phyloP scores from a whole-genome alignment of 2,329 filamentous ascomycete genomes.

The Harringtonia lauricola region DNA sequence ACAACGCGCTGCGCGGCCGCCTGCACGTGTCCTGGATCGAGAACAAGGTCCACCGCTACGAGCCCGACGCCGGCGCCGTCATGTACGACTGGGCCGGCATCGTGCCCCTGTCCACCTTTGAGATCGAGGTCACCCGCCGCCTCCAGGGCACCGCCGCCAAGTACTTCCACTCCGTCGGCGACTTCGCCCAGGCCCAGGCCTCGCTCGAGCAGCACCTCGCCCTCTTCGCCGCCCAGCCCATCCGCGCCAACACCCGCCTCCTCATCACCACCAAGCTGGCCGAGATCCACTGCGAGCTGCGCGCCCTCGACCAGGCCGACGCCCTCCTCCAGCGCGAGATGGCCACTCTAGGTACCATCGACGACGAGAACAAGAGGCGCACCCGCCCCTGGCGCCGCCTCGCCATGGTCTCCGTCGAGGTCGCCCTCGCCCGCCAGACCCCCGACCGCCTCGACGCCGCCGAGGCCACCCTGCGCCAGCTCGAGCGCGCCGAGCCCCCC shows the following conservation, averaged over 20 bases:
- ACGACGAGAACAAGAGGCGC: slow-evolving; percentile 1
- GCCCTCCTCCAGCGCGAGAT: slow-evolving; percentile 16
- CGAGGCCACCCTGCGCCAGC: slow-evolving; percentile 6
- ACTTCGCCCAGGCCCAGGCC: slow-evolving; percentile 17
- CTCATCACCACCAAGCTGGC: slow-evolving; percentile 18
- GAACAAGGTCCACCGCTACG: slow-evolving; percentile 22
- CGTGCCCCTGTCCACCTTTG: slow-evolving; percentile 18
- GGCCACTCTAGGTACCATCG: slow-evolving; percentile 6
- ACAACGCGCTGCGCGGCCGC: slow-evolving; percentile 20
- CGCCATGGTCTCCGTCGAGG: slow-evolving; percentile 16
- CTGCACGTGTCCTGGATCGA: slow-evolving; percentile 23
- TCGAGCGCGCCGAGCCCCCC: slow-evolving; percentile 11
- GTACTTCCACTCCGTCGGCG: slow-evolving; percentile 22
- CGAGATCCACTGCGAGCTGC: slow-evolving; percentile 19
- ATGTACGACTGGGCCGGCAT: slow-evolving; percentile 21
- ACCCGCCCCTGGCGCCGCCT: slow-evolving; percentile 16
- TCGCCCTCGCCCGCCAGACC: slow-evolving; percentile 9
- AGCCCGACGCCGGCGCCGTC: slow-evolving; percentile 16
- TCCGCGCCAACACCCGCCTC: slow-evolving; percentile 15
- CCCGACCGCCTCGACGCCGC: slow-evolving; percentile 11
- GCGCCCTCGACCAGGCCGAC: slow-evolving; percentile 13
- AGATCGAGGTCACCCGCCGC: slow-evolving; percentile 21
- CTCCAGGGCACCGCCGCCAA: slow-evolving; percentile 21
- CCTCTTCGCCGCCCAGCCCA: slow-evolving; percentile 15
- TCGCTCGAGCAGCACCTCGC: slow-evolving; percentile 21